Evolutionary conservation across 495 filamentous ascomycete genomes (phyloP).

Genomic region (Neurospora pannonica): DNA sequence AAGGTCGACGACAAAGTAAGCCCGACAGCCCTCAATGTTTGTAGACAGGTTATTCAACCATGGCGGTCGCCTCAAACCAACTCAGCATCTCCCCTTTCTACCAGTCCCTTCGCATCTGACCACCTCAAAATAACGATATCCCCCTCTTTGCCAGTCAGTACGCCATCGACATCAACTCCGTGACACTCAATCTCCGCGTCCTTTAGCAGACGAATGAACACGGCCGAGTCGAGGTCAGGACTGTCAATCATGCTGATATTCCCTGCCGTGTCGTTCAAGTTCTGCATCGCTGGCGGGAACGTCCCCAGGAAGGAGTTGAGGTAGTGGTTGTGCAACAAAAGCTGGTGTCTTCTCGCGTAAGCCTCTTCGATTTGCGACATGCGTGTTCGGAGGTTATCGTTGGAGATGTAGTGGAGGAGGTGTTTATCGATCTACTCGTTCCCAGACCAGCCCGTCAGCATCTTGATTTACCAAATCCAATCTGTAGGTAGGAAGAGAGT

Average conservation of each 20-base stretch:
- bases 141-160: slow-evolving; percentile 58
- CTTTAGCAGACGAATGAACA: slow-evolving; percentile 71
- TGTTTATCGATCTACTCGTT: slow-evolving; percentile 54
- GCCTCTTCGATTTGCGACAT: slow-evolving; percentile 65
- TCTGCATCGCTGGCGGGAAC: slow-evolving; percentile 67
- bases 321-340: slow-evolving; percentile 74
- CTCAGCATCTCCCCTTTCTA: slow-evolving; percentile 69
- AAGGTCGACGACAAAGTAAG: neutral
- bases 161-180: slow-evolving; percentile 49
- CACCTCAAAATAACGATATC: slow-evolving; percentile 85
- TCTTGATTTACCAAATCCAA: no score
- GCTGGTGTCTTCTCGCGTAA: slow-evolving; percentile 75
- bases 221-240: slow-evolving; percentile 70
- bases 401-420: slow-evolving; percentile 51
- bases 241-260: slow-evolving; percentile 86
- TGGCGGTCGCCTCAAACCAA: slow-evolving; percentile 48
- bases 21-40: neutral
- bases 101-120: slow-evolving; percentile 64
- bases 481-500: no score
- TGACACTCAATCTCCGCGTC: slow-evolving; percentile 45
- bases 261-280: slow-evolving; percentile 81
- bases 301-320: slow-evolving; percentile 65
- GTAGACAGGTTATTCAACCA: neutral
- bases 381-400: slow-evolving; percentile 32
- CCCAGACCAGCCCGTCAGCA: neutral